Conservation (phyloP, 805 yeast species). For the Pichia californica region DNA sequence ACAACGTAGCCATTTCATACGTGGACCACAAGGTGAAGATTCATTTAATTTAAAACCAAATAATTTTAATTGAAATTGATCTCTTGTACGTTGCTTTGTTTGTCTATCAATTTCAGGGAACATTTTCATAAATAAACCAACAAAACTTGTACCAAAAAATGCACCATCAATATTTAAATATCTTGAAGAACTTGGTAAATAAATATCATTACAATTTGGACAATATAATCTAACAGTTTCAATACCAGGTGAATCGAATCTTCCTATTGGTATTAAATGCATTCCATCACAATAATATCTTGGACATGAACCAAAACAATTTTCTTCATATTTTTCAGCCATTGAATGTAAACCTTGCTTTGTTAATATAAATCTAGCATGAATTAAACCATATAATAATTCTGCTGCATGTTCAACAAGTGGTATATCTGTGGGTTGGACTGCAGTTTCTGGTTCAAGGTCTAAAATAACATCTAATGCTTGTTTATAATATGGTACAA, state of each 20-base stretch:
- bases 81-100: constrained; percentile 44
- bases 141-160: constrained; percentile 92
- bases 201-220: constrained; percentile 90
- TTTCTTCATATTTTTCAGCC: constrained; percentile 90
- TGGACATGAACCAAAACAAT: constrained; percentile 89
- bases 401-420: constrained; percentile 87
- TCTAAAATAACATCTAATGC: constrained; percentile 89
- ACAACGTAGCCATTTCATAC: constrained; percentile 92
- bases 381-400: constrained; percentile 86
- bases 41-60: constrained; percentile 86
- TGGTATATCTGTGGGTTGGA: constrained; percentile 62
- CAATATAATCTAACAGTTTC: constrained; percentile 91
- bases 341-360: constrained; percentile 83
- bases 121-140: constrained; percentile 85
- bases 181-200: constrained; percentile 80
- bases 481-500: constrained; percentile 86
- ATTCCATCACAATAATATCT: constrained; percentile 84
- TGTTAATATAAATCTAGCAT: constrained; percentile 83
- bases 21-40: constrained; percentile 72
- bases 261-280: constrained; percentile 86
- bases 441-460: constrained; percentile 58
- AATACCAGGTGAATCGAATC: constrained; percentile 83
- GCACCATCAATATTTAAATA: constrained; percentile 93
- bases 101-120: constrained; percentile 86
- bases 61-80: constrained; percentile 62